Evolutionary conservation across 495 filamentous ascomycete species (phyloP).

Genomic region (Lepidopterella palustris): DNA sequence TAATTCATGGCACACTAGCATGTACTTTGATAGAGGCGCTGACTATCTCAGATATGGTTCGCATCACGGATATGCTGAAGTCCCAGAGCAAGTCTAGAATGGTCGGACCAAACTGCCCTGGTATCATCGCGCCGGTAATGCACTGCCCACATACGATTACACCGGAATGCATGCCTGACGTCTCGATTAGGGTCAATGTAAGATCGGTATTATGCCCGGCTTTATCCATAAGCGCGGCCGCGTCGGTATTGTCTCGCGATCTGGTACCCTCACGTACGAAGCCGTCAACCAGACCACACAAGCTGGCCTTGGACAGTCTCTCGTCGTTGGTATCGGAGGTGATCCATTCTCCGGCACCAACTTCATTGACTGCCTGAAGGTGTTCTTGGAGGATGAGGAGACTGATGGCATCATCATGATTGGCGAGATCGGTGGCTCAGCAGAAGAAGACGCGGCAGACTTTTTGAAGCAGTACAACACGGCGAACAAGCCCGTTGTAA

Average conservation of each 20-base stretch:
- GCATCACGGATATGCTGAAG: slow-evolving; percentile 96
- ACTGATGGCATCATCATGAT: slow-evolving; percentile 99
- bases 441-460: slow-evolving; percentile 96
- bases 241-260: slow-evolving; percentile 96
- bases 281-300: slow-evolving; percentile 99
- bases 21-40: slow-evolving; percentile 1
- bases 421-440: slow-evolving; percentile 95
- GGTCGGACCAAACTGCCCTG: slow-evolving; percentile 96
- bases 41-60: slow-evolving; percentile 77
- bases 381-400: slow-evolving; percentile 93
- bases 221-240: slow-evolving; percentile 99
- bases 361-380: slow-evolving; percentile 97
- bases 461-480: slow-evolving; percentile 89
- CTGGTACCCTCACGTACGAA: slow-evolving; percentile 97
- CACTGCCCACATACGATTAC: background rate
- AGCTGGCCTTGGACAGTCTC: slow-evolving; percentile 91
- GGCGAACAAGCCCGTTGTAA: slow-evolving; percentile 89
- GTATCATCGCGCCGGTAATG: slow-evolving; percentile 83
- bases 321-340: slow-evolving; percentile 96
- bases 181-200: slow-evolving; percentile 79
- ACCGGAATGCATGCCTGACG: slow-evolving; percentile 19
- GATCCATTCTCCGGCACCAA: slow-evolving; percentile 98
- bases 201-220: slow-evolving; percentile 99
- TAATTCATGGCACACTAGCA: slow-evolving; percentile 38
- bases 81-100: slow-evolving; percentile 94